Base-by-base conservation (phyloP, 2,329 filamentous ascomycete genomes). In the Colletotrichum sp. region DNA sequence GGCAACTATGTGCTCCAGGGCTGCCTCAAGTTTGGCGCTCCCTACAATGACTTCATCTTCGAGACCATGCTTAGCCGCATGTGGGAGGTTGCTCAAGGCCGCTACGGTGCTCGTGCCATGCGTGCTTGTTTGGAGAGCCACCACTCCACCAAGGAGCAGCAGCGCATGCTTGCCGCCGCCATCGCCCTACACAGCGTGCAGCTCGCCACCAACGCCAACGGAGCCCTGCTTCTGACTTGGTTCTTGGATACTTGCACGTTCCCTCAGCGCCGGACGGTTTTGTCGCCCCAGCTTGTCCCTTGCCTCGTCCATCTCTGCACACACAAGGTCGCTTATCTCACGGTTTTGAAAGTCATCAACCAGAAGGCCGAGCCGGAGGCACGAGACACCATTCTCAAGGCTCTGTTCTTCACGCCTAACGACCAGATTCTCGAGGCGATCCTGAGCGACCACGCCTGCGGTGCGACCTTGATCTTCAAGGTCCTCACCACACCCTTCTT, bases 1-100 rank as follows among this genome's bases (percentile, higher is more conserved):
- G 97, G 97, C 83, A 99, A 99, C 87, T 99, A 99, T 80, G 97
- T 99, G 71, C 91, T 98, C 79, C 97, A 99, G 85, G 97, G 97
- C 80, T 98, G 96, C 83, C 90, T 99, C 78, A 96, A 97, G 80
- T 99, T 98, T 81, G 94, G 94, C 16, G 87, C 94, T 34, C 95
- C 96, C 2, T 95, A 93, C 87, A 98, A 98, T 81, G 93, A 98
- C 84, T 98, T 98, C 86, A 98, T 99, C 82, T 99, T 99, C 80
- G 97, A 98, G 86, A 95, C 95, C 4, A 98, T 98, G 96, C 90
- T 98, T 70, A 95, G 93, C 85, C 93, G 93, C 79, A 95, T 98
- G 88, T 98, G 96, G 96, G 95, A 98, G 80, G 90, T 98, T 81
- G 90, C 95, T 2, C 96, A 98, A 84, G 97, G 96, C 69, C 93